Evolutionary conservation across 176 grass and related monocot species (phyloP), one percentile per base, ranked within the genome.

Genomic region (Pontederia paniculata): DNA sequence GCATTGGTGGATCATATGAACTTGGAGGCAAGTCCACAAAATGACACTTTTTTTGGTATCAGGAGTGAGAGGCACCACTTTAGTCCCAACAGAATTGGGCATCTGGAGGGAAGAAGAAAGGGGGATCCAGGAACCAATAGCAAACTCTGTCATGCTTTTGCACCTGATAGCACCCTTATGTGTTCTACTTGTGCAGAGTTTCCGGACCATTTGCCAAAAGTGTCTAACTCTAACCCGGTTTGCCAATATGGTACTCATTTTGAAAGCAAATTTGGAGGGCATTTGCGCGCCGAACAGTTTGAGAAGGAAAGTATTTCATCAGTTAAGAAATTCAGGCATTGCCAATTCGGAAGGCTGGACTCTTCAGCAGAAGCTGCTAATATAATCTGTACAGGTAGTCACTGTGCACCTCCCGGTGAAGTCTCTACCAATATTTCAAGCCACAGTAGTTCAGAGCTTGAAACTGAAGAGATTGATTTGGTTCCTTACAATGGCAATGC

Each of bases 1-100:
- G 50, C 62, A 16, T 74, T 87, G 0, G 78, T 87, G 0, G 88
- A 86, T 53, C 89, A 82, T 42, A 83, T 78, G 19, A 89, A 71
- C 54, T 79, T 79, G 47, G 85, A 86, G 45, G 70, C 77, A 14
- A 73, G 64, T 49, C 77, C 88, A 12, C 60, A 70, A 13, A 79
- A 78, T 63, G 73, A 81, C 42, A 66, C 67, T 0, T 75, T 63
- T 17, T 54, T 62, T 12, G 66, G 49, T 25, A 85, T 52, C 50
- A 69, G 48, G 17, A 75, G 76, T 3, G 81, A 76, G 12, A 66
- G 85, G 37, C 85, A 86, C 70, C 85, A 75, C 73, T 83, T 89
- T 18, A 88, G 81, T 44, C 85, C 74, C 50, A 88, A 73, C 16
- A 73, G 60, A 43, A 58, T 50, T 6, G 69, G 75, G 55, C 89